Base-by-base conservation (phyloP, 2,329 filamentous ascomycete genomes). In the Claviceps quebecensis region DNA sequence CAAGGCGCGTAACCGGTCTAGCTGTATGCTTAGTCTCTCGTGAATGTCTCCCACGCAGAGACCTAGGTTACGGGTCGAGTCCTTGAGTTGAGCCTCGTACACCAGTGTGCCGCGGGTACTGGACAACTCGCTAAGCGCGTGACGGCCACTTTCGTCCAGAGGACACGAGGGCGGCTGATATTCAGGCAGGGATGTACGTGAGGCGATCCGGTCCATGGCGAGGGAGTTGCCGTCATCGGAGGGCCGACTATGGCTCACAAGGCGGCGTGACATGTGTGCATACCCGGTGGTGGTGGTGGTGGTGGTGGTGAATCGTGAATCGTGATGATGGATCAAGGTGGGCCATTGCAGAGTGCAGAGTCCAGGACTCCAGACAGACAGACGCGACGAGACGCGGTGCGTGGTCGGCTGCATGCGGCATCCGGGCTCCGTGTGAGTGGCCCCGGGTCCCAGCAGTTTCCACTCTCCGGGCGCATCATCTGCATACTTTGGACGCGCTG, bases 161-260 rank as follows among this genome's bases (percentile, higher is more conserved):
- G 73, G 69, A 52, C 67, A 73, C 9, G 65, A 60, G 7, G 72
- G 75, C 2, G 72, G 65, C 52, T 80, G 67, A 63, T 80, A 78
- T 1, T 66, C 64, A 2, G 76, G 75, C n/a, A 78, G 61, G 5
- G 17, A 8, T 14, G 66, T 59, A 22, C 64, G 55, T 5, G 60
- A 50, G 3, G 53, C 29, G 17, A 41, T 6, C 4, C 45, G 40
- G 13, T 14, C 29, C 9, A 34, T 29, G 6, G 48, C 3, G 14
- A 36, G 22, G 11, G 48, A 55, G 44, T 56, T 29, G 5, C 56
- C 50, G 41, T 54, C 44, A 43, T 53, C 39, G 44, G 55, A 44
- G 23, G 55, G 47, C 19, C 41, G 52, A 52, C 55, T 37, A 51
- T 64, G 63, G 40, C 63, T 63, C 53, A 64, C 53, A 17, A 64